Evolutionary conservation across 148 eudicot species (phyloP), one percentile per base, ranked within the genome.

Genomic region (Heliamphora exappendiculata): DNA sequence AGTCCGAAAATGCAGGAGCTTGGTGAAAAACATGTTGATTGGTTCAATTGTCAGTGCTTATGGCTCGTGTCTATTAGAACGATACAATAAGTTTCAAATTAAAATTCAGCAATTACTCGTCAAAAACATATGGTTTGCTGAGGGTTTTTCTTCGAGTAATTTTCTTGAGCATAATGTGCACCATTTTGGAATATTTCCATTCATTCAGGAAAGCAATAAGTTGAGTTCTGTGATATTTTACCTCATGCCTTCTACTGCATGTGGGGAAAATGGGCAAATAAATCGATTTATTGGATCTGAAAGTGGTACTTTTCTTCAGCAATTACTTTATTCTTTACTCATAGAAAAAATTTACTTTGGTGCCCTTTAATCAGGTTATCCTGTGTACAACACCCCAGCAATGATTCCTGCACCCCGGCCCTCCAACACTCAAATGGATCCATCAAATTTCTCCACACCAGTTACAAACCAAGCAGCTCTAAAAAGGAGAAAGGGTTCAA

Each of bases 401-500:
- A 67, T 78, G 79, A 81, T 86, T 65, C 82, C 91, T 53, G 76
- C 83, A 63, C 90, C 87, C 0, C 78, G 81, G 79, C 86, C 84
- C 11, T 79, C 64, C 14, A 78, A 62, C 36, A 70, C 77, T 63
- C 81, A 63, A 22, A 60, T 76, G 29, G 86, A 85, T 77, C 79
- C 79, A 31, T 58, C 81, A 62, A 80, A 68, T 50, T 80, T 78
- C 68, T 82, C 84, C 28, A 85, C 90, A 42, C 88, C 95, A 28
- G 53, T 58, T 57, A 12, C 80, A 34, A 79, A 59, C 70, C 81
- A 74, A 3, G 75, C 85, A 44, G 81, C 83, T 55, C 66, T 87
- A 16, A 90, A 90, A 76, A 90, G 91, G 81, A 79, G 89, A 68
- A 94, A 84, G 76, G 76, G 71, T 75, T 76, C 69, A 53, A 89